Evolutionary conservation across 2,329 filamentous ascomycete species (phyloP).

Genomic region (Laburnicola sp.): DNA sequence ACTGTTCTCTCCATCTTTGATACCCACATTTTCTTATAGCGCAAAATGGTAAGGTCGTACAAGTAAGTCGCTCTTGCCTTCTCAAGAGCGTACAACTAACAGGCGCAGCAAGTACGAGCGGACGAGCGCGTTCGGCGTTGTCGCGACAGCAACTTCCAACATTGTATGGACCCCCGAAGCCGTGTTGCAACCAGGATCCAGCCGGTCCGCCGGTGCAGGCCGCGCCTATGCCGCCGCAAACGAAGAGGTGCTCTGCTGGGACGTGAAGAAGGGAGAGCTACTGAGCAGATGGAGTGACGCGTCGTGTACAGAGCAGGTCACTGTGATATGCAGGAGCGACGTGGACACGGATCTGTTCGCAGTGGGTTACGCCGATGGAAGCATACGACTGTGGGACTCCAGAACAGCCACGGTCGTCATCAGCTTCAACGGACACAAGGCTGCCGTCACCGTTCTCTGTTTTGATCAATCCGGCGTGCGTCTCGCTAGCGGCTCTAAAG

Average conservation of each 20-base stretch:
- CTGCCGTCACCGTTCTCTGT: constrained; percentile 78
- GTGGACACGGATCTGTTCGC: constrained; percentile 91
- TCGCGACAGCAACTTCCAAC: constrained; percentile 87
- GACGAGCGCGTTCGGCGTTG: constrained; percentile 86
- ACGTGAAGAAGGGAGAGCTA: constrained; percentile 93
- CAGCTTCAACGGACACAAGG: constrained; percentile 97
- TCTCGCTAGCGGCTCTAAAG: constrained; percentile 87
- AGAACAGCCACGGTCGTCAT: constrained; percentile 87
- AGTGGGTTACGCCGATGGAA: constrained; percentile 91
- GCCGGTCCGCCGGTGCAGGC: constrained; percentile 70
- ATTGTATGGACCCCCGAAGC: constrained; percentile 70
- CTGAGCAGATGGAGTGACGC: constrained; percentile 82
- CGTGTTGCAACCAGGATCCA: constrained; percentile 37
- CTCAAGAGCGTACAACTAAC: constrained; percentile 18
- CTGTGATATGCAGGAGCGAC: constrained; percentile 81
- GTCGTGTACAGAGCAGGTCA: constrained; percentile 80
- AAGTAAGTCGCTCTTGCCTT: constrained; percentile 61
- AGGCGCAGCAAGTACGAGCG: constrained; percentile 85
- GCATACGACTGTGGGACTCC: constrained; percentile 93
- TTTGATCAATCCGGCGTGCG: constrained; percentile 89
- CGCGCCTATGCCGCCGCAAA: constrained; percentile 87
- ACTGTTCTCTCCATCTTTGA: constrained; percentile 2
- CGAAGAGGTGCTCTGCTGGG: constrained; percentile 93
- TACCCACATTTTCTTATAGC: constrained; percentile 11
- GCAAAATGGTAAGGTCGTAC: constrained; percentile 81